Evolutionary conservation across 306 rosid species (phyloP), one percentile per base, ranked within the genome.

Genomic region (Mimosa pudica): DNA sequence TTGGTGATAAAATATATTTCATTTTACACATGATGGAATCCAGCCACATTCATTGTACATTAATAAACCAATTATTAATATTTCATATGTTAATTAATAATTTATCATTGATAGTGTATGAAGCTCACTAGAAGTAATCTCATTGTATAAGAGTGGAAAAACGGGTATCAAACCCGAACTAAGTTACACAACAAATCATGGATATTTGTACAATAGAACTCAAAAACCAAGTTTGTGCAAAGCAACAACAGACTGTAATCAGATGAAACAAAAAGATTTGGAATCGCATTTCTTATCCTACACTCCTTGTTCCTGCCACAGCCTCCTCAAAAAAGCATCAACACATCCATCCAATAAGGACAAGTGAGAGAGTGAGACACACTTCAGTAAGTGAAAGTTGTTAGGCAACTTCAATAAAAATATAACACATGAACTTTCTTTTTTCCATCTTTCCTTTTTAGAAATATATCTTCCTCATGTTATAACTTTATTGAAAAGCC

Each of bases 261-360:
- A 81, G 30, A 68, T 32, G 58, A 82, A n/a, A 4, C 60, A 24
- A 24, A 46, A 77, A 44, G 5, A 48, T 48, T 48, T 42, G 68
- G 76, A 61, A 76, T 69, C 80, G 60, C 83, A 77, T 75, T 79
- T 65, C 85, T 68, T 80, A 74, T 70, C 65, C 69, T 80, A 75
- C 80, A 72, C 77, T 73, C 70, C 80, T 86, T 68, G 80, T 70
- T 18, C 74, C 65, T 30, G 72, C 52, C 86, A 75, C 32, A 61
- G 76, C 68, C 73, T 83, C 68, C 73, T 83, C 75, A 54, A 73
- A 79, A 71, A 77, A 75, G 74, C 82, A 51, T 62, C 65, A 18
- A 45, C 45, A 77, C 1, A 49, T 20, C 30, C 30, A 24, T 11
- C 30, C 49, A 16, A 6, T 17, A 6, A 14, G 70, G 7, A 35